Conservation (phyloP, 495 filamentous ascomycete genomes). For the Thermothielavioides terrestris region DNA sequence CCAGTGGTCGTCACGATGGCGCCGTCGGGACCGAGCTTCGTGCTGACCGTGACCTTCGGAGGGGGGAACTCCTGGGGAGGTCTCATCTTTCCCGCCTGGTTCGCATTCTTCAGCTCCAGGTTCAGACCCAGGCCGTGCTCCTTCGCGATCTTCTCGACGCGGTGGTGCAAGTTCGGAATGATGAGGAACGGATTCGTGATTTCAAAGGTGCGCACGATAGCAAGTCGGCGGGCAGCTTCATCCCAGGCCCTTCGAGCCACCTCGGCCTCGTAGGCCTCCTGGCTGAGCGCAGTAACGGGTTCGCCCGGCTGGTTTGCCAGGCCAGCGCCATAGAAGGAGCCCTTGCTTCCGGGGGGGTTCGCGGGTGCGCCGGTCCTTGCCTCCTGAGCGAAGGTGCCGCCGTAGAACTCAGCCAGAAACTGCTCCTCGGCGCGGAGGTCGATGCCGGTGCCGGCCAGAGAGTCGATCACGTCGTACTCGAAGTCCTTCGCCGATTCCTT, state of each 20-base stretch:
- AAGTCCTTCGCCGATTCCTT: slow-evolving; percentile 63
- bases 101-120: slow-evolving; percentile 38
- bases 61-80: slow-evolving; percentile 45
- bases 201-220: slow-evolving; percentile 39
- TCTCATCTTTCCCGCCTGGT: slow-evolving; percentile 34
- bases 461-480: slow-evolving; percentile 61
- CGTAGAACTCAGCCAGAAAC: slow-evolving; percentile 52
- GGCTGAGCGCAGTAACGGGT: slow-evolving; percentile 35
- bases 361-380: slow-evolving; percentile 40
- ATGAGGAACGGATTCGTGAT: slow-evolving; percentile 32
- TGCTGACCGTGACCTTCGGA: slow-evolving; percentile 24
- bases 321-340: slow-evolving; percentile 52
- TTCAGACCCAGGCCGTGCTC: slow-evolving; percentile 51
- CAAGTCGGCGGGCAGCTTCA: slow-evolving; percentile 35
- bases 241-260: slow-evolving; percentile 40
- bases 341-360: slow-evolving; percentile 37
- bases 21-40: slow-evolving; percentile 42
- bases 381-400: slow-evolving; percentile 27
- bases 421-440: slow-evolving; percentile 79
- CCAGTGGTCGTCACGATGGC: slow-evolving; percentile 49
- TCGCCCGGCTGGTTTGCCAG: slow-evolving; percentile 47
- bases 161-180: slow-evolving; percentile 38
- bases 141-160: slow-evolving; percentile 51
- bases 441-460: slow-evolving; percentile 68
- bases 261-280: slow-evolving; percentile 44